phyloP scores from a whole-genome alignment of 1,139 yeast genomes.

The Ogataea hybrid region DNA sequence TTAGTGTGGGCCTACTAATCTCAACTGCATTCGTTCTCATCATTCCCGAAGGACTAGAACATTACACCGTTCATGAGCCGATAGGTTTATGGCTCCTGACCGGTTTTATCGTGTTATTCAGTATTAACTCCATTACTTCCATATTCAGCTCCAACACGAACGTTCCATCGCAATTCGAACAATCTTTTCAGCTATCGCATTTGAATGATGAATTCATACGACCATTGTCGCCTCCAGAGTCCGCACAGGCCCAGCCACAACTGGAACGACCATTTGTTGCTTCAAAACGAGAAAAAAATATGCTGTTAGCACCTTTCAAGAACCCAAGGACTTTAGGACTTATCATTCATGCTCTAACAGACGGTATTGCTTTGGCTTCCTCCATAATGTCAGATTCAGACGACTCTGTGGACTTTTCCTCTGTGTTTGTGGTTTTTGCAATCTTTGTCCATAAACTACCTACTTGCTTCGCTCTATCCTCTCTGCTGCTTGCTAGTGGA shows the following conservation, averaged over 20 bases:
- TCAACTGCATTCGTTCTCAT: constrained; percentile 65
- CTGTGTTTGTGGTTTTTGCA: constrained; percentile 51
- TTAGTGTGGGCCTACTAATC: constrained; percentile 62
- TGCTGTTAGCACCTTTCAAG: constrained; percentile 22
- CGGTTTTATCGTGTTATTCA: constrained; percentile 22
- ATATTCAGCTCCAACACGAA: constrained; percentile 3
- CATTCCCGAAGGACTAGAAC: constrained; percentile 68
- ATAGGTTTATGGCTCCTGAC: constrained; percentile 23
- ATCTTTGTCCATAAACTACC: constrained; percentile 74
- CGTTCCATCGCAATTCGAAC: constrained; percentile 1
- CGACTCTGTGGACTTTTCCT: constrained; percentile 24
- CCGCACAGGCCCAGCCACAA: constrained; percentile 2
- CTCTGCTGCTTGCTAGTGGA: constrained; percentile 46
- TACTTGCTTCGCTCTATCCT: constrained; percentile 65
- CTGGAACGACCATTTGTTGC: background rate
- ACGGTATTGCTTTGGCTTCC: constrained; percentile 74
- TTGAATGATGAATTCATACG: background rate
- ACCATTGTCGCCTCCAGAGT: constrained; percentile 12
- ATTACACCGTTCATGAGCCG: constrained; percentile 28
- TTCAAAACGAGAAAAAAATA: background rate
- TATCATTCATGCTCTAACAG: constrained; percentile 65
- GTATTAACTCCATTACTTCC: constrained; percentile 18
- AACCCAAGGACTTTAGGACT: constrained; percentile 57
- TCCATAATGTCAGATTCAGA: constrained; percentile 43
- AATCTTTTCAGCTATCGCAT: constrained; percentile 8